Conservation (phyloP, 768 basidiomycete species). For the Agrocybe pediades region DNA sequence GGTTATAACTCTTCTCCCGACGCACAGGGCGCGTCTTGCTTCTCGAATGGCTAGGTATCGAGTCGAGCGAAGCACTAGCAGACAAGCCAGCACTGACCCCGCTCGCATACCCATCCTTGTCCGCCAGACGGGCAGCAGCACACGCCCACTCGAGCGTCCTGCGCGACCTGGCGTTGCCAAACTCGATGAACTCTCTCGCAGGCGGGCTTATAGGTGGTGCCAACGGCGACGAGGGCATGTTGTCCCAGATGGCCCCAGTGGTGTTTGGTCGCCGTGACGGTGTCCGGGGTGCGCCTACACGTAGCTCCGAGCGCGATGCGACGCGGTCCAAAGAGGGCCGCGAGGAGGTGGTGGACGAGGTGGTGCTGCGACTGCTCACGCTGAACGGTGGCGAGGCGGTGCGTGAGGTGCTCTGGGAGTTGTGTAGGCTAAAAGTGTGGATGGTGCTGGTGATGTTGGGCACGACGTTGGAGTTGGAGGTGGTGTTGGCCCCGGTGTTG, state of each 20-base stretch:
- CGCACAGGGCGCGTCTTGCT: background rate
- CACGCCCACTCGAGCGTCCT: constrained; percentile 77
- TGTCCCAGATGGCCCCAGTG: constrained; percentile 47
- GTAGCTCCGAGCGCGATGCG: constrained; percentile 56
- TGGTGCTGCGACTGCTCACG: constrained; percentile 25
- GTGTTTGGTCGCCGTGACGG: constrained; percentile 38
- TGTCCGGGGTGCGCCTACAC: constrained; percentile 39
- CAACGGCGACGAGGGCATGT: constrained; percentile 67
- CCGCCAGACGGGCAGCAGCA: constrained; percentile 55
- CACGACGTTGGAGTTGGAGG: constrained; percentile 27
- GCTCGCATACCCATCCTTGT: constrained; percentile 35
- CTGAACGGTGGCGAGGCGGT: constrained; percentile 24
- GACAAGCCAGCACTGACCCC: constrained; percentile 17
- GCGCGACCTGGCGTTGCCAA: constrained; percentile 46
- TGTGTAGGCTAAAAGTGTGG: constrained; percentile 28
- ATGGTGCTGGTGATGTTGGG: constrained; percentile 30
- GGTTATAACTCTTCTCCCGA: constrained; percentile 4
- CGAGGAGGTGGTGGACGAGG: constrained; percentile 28
- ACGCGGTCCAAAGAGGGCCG: constrained; percentile 60
- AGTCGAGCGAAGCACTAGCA: constrained; percentile 4
- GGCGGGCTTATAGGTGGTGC: constrained; percentile 55
- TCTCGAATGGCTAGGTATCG: background rate
- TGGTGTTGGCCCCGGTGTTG: constrained; percentile 10
- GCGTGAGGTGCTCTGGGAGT: constrained; percentile 18
- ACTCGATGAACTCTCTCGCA: constrained; percentile 47